A percentile compares a stretch with the other conserved stretches of the same genome.
Conservation (phyloP, 116 monocot genomes). For the Dioscorea cayenensis region DNA sequence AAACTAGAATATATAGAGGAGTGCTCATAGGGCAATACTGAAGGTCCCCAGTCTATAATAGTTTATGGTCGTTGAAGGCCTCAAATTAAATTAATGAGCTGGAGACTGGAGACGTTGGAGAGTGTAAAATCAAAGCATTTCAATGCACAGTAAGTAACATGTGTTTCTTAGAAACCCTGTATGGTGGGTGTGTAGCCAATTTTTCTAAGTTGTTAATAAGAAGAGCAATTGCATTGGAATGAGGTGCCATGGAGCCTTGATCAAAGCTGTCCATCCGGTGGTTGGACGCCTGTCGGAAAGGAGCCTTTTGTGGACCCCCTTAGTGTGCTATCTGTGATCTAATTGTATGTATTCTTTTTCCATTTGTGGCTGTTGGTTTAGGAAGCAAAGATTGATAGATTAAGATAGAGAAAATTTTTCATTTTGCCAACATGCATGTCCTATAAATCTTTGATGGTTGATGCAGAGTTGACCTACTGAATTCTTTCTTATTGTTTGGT, state of each 20-base stretch:
- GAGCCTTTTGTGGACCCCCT: background rate
- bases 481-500: background rate
- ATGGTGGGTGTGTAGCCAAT: too few relatives aligned
- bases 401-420: background rate
- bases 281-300: slow-evolving; percentile 58
- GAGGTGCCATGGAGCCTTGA: slow-evolving; percentile 14
- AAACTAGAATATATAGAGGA: slow-evolving; percentile 4
- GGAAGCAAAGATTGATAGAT: background rate
- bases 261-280: slow-evolving; percentile 39
- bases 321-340: background rate
- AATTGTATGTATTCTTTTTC: background rate
- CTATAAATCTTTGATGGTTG: background rate
- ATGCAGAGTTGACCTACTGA: background rate
- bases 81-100: slow-evolving; percentile 17
- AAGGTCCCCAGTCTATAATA: slow-evolving; percentile 6
- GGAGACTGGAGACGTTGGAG: slow-evolving; percentile 31
- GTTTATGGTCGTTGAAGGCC: background rate
- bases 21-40: slow-evolving; percentile 5
- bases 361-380: background rate
- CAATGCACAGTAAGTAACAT: slow-evolving; percentile 10
- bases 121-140: slow-evolving; percentile 24
- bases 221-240: slow-evolving; percentile 11
- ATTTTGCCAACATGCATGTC: background rate
- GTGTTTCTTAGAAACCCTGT: slow-evolving; percentile 9
- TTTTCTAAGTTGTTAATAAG: background rate